Evolutionary conservation across 1,139 yeast species (phyloP), one percentile per base, ranked within the genome.

Genomic region (Kodamaea alishanica): DNA sequence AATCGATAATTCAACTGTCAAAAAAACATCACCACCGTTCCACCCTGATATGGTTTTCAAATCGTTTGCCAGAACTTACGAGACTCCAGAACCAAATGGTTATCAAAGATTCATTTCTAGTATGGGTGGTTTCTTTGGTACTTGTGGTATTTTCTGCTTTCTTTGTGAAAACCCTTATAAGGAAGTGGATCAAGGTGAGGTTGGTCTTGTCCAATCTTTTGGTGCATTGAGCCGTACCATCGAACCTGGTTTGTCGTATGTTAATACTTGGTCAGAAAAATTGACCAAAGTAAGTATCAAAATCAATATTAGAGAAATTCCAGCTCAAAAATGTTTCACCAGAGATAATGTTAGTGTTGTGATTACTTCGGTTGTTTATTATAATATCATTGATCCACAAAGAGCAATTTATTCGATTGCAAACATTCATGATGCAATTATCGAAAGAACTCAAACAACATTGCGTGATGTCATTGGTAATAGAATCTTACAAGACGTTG

Each of bases 401-500:
- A 77, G 75, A 66, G 84, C 89, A 7, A 65, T 73, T 39, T 82
- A 75, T 51, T 77, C 81, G 24, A 79, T 83, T 45, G 58, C 69
- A 30, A 63, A 78, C 52, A 77, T 82, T 44, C 70, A 72, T 47
- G 65, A 61, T 29, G 85, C 89, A n/a, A 71, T 83, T 42, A 62
- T 70, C 43, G 89, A 82, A 58, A 71, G 89, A 58, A 81, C 89
- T 4, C 87, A 81, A 59, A 83, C 88, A 33, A 83, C 90, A 3
- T 65, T 83, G 51, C 73, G 90, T 57, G 87, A 82, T 51, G 89
- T 83, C 8, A 75, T 81, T 44, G 90, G 90, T 48, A 72, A 83
- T 29, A 65, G 87, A 40, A 67, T 69, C 12, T 67, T 83, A 51
- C 90, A 83, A 61, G 89, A 83, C 52, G 84, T 82, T 34, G 83